These are phyloP conservation scores for Lichtheimia hyalospora DNA, from an alignment of 371 early-diverging fungal species.

Conservation along the genomic window DNA sequence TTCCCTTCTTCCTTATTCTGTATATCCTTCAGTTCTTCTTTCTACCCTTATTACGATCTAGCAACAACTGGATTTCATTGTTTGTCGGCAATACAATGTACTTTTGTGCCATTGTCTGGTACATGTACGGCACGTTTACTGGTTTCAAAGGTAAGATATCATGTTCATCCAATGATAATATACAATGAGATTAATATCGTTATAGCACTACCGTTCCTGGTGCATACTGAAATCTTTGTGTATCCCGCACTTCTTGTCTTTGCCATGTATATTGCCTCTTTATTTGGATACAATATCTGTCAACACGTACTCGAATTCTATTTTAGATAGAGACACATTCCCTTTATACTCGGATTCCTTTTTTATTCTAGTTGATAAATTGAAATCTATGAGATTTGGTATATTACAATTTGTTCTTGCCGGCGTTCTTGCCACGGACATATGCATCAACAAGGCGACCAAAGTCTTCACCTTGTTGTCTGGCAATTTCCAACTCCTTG, in stretches of 20 bases:
- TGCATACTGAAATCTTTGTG: slow-evolving; percentile 82
- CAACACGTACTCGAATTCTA: slow-evolving; percentile 69
- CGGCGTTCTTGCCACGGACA: slow-evolving; percentile 6
- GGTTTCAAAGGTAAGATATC: slow-evolving; percentile 75
- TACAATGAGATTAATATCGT: neutral
- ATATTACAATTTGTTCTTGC: neutral
- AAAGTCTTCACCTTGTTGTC: slow-evolving; percentile 32
- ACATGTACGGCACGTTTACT: slow-evolving; percentile 83
- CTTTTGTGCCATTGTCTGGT: slow-evolving; percentile 70
- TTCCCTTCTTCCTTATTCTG: slow-evolving; percentile 78
- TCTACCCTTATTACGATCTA: slow-evolving; percentile 64
- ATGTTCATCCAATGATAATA: neutral
- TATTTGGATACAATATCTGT: slow-evolving; percentile 81
- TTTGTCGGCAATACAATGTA: slow-evolving; percentile 88
- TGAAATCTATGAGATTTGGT: too few species aligned
- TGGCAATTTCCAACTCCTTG: slow-evolving; percentile 66
- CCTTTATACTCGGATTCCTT: too few species aligned
- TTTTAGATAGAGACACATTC: slow-evolving; percentile 44
- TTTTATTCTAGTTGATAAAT: too few species aligned
- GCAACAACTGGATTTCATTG: slow-evolving; percentile 72
- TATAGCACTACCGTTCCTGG: slow-evolving; percentile 83
- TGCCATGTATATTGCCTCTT: slow-evolving; percentile 69
- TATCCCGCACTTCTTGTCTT: slow-evolving; percentile 76
- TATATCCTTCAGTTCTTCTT: slow-evolving; percentile 92
- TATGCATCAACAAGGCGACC: slow-evolving; percentile 16